Conservation (phyloP, 2,329 filamentous ascomycete species). For the Colletotrichum sansevieriae region DNA sequence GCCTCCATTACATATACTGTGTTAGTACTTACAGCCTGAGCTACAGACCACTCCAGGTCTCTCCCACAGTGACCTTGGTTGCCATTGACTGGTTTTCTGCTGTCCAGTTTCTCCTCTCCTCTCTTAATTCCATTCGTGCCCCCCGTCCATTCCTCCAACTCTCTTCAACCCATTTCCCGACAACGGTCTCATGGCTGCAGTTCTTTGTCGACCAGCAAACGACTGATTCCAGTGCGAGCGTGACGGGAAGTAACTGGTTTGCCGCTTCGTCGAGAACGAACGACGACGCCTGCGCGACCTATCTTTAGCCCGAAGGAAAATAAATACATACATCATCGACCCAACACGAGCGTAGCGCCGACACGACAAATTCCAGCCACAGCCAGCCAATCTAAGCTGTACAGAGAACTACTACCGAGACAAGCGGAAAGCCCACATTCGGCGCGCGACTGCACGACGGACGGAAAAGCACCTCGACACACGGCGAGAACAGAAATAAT, state of each 20-base stretch:
- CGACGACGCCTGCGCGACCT: constrained; percentile 6
- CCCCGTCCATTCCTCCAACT: constrained; percentile 27
- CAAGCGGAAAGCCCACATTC: neutral
- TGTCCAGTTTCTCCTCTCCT: constrained; percentile 1
- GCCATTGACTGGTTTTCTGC: neutral
- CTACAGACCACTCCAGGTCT: neutral
- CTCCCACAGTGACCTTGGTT: constrained; percentile 4
- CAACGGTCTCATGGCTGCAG: constrained; percentile 23
- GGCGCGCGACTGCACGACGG: neutral
- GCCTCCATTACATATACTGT: neutral
- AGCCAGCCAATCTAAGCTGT: neutral
- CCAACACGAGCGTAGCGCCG: constrained; percentile 22
- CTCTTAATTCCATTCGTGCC: constrained; percentile 38
- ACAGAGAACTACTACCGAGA: too few species aligned
- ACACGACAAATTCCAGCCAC: constrained; percentile 8
- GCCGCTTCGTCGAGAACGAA: constrained; percentile 9
- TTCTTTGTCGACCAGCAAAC: constrained; percentile 25
- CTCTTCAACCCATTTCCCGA: constrained; percentile 29
- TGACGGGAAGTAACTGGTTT: neutral
- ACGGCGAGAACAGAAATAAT: constrained; percentile 18
- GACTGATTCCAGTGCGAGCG: neutral
- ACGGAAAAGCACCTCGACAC: neutral
- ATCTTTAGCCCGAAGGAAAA: constrained; percentile 7
- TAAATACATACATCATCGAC: constrained; percentile 14
- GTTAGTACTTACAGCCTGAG: neutral